Evolutionary conservation across 305 asterid genomes (phyloP), one percentile per base, ranked within the genome.

Genomic region (Rubia peregrina): DNA sequence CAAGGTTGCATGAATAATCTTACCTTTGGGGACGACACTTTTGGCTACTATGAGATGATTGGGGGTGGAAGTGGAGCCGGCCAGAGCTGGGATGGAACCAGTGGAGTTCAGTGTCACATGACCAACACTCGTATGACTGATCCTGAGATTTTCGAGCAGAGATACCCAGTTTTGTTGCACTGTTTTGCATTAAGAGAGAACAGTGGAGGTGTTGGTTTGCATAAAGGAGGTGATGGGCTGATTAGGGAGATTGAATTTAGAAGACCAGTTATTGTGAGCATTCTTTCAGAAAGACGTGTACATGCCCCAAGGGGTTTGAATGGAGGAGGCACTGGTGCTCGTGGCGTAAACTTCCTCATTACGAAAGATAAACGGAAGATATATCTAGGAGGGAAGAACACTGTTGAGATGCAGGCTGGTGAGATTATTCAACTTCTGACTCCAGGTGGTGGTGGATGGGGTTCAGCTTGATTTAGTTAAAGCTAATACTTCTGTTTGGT

Each of bases 81-180:
- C 26, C 96, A 96, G 42, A 80, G 76, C 26, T 93, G 98, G 97
- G 90, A 89, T 3, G 98, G 98, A 6, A 84, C 97, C 6, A 87
- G 97, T 69, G 98, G 96, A 46, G 96, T 93, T 79, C 98, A 93
- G 81, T 91, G 98, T 85, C 98, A 93, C 83, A 93, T 93, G 98
- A 93, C 98, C 5, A 93, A 93, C 69, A 93, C 98, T 21, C 94
- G 98, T 14, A 93, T 93, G 96, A 93, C 98, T 4, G 98, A 93
- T 76, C 98, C 98, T 0, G 98, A 93, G 86, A 93, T 93, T 26
- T 91, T 91, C 67, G 98, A 94, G 86, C 97, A 94, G 84, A 85
- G 98, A 53, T 94, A 94, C 82, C 98, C 98, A 0, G 96, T 94
- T 80, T 7, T 94, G 14, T 75, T 94, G 51, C 97, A 82, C 67